phyloP scores from a whole-genome alignment of 805 yeast genomes.

The Wickerhamiella occidentalis region DNA sequence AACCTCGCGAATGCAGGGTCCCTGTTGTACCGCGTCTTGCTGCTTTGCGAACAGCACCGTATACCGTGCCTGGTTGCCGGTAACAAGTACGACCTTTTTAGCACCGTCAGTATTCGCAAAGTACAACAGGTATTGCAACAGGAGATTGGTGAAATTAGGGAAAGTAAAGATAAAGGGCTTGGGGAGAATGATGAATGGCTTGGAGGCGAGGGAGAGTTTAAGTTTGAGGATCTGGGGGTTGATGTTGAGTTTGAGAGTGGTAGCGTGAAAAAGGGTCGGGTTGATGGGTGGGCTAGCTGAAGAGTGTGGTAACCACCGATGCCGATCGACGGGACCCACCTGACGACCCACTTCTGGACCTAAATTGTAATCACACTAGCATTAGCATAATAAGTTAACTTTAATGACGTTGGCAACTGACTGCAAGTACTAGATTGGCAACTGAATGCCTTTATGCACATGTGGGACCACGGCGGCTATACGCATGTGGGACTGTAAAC shows the following conservation, averaged over 20 bases:
- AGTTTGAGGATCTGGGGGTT: constrained; percentile 60
- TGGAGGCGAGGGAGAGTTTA: constrained; percentile 36
- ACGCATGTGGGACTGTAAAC: too few relatives aligned
- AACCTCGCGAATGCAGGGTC: constrained; percentile 43
- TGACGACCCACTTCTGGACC: too few relatives aligned
- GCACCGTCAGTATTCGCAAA: constrained; percentile 57
- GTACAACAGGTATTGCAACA: constrained; percentile 47
- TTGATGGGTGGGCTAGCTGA: constrained; percentile 54
- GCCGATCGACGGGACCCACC: too few relatives aligned
- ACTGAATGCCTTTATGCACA: too few relatives aligned
- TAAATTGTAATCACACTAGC: too few relatives aligned
- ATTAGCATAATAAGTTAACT: too few relatives aligned
- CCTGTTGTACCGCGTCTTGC: constrained; percentile 46
- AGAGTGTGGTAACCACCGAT: too few relatives aligned
- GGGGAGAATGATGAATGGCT: constrained; percentile 35
- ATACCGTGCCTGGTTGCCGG: constrained; percentile 66
- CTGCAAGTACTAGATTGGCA: too few relatives aligned
- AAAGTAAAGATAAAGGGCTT: constrained; percentile 37
- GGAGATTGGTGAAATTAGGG: constrained; percentile 49
- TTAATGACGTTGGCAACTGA: too few relatives aligned
- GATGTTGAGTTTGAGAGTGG: constrained; percentile 52
- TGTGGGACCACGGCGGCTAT: too few relatives aligned
- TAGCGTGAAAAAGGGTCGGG: constrained; percentile 47
- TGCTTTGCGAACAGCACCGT: constrained; percentile 48
- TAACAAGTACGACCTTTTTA: constrained; percentile 77